Evolutionary conservation across 2,329 filamentous ascomycete genomes (phyloP).

Genomic region (Hypomyces rosellus): DNA sequence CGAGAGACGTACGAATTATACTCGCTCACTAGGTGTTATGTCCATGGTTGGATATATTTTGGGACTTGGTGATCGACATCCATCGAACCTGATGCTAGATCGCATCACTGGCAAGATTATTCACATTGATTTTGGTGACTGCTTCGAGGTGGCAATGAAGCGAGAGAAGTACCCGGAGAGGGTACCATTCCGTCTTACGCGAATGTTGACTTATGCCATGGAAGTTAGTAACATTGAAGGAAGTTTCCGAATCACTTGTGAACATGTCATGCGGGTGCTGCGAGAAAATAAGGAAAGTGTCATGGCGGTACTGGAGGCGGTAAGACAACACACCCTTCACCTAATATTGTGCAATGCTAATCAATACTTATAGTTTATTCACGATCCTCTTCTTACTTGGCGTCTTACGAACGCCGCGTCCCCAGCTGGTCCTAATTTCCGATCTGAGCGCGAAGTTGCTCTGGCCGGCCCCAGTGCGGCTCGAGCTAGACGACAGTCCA

Average conservation of each 20-base stretch:
- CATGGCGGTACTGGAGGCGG: conserved; percentile 95
- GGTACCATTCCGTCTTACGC: conserved; percentile 93
- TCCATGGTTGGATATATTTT: conserved; percentile 99
- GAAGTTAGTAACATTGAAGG: conserved; percentile 99
- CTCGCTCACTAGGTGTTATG: conserved; percentile 94
- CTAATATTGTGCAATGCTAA: conserved; percentile 1
- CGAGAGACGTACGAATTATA: conserved; percentile 97
- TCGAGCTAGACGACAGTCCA: conserved; percentile 59
- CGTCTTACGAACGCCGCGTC: conserved; percentile 64
- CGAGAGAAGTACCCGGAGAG: conserved; percentile 97
- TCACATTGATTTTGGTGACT: conserved; percentile 98
- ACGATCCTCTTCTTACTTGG: conserved; percentile 98
- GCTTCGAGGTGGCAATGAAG: conserved; percentile 99
- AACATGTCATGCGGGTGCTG: conserved; percentile 96
- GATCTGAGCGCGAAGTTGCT: conserved; percentile 51
- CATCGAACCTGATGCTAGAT: conserved; percentile 96
- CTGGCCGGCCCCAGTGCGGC: conserved; percentile 41
- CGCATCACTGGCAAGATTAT: conserved; percentile 93
- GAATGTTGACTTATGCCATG: conserved; percentile 99
- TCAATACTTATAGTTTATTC: conserved; percentile 69
- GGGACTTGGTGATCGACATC: conserved; percentile 91
- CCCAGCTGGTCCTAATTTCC: conserved; percentile 61
- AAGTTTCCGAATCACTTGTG: conserved; percentile 95
- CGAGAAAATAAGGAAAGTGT: conserved; percentile 96
- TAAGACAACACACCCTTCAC: conserved; percentile 43